phyloP scores from a whole-genome alignment of 2,329 filamentous ascomycete species.

The Pestalotiopsis sp. region DNA sequence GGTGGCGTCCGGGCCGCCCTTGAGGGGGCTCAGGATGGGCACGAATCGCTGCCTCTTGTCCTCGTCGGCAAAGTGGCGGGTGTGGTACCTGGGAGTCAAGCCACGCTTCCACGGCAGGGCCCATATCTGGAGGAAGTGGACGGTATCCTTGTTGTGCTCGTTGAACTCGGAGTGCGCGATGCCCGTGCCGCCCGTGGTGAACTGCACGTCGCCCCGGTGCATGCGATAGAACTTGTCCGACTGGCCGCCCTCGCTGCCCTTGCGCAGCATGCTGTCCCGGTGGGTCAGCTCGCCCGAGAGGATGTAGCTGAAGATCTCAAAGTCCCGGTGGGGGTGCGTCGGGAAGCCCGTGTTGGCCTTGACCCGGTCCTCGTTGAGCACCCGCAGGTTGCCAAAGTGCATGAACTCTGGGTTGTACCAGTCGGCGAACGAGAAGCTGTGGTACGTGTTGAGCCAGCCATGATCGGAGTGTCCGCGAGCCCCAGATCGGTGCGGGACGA shows the following conservation, averaged over 20 bases:
- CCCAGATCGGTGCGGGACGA: constrained; percentile 73
- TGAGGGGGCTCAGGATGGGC: constrained; percentile 74
- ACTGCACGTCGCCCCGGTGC: constrained; percentile 82
- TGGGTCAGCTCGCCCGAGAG: constrained; percentile 86
- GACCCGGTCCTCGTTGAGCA: constrained; percentile 89
- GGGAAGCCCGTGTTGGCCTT: constrained; percentile 76
- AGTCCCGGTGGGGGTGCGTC: constrained; percentile 82
- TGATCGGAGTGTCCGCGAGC: constrained; percentile 78
- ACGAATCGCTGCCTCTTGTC: constrained; percentile 73
- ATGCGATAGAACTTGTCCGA: constrained; percentile 71
- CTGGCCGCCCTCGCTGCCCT: constrained; percentile 60
- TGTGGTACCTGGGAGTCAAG: constrained; percentile 76
- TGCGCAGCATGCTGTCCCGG: constrained; percentile 81
- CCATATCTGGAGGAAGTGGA: constrained; percentile 91
- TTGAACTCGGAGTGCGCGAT: constrained; percentile 84
- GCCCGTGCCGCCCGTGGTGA: constrained; percentile 83
- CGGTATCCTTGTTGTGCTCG: constrained; percentile 69
- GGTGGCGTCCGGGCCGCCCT: constrained; percentile 65
- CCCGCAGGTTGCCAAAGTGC: constrained; percentile 75
- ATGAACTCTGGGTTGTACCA: constrained; percentile 69
- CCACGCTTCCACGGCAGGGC: constrained; percentile 76
- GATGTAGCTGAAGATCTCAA: constrained; percentile 89
- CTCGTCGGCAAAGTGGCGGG: constrained; percentile 71
- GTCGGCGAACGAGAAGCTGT: constrained; percentile 82
- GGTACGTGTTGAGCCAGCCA: constrained; percentile 86